Evolutionary conservation across 2,329 filamentous ascomycete species (phyloP), one percentile per base, ranked within the genome.

Genomic region (Cryphonectria radicalis): DNA sequence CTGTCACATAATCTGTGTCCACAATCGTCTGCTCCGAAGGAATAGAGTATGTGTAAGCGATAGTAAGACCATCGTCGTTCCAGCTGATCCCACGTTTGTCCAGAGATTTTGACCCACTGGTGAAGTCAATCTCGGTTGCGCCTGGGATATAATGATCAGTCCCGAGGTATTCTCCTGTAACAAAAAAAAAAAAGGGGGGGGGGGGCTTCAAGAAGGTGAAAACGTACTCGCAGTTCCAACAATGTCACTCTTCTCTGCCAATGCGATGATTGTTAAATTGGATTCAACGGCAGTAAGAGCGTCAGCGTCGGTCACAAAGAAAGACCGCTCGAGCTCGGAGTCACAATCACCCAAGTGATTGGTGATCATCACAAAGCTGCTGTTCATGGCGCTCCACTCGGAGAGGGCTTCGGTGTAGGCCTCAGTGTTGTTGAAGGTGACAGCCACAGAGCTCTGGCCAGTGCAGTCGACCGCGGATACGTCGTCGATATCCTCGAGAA

Each of bases 391-490:
- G 63, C 66, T 43, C 75, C 75, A 76, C 32, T 70, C 65, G 25
- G 53, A 66, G n/a, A 75, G 70, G 4, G 74, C 75, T 71, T 75
- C 74, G 43, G 73, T 37, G 66, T 76, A 76, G 43, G 70, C 66
- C 6, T 75, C 74, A 11, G 66, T 69, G 7, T 63, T 68, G 66
- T 67, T 73, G 69, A 76, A 76, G 35, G 75, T 73, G 57, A 76
- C 63, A 42, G 75, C 70, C 62, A 76, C 88, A 32, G 87, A 85
- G 19, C 84, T 79, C 32, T 85, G 69, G 14, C 71, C 86, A 77
- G 89, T 89, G 75, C 87, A 90, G 63, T 83, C 77, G 69, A 90
- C 80, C 1, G 87, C 89, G 14, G 84, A 82, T 11, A 88, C 73
- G 4, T 83, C 88, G 35, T 88, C 88, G 50, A 76, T 64, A 59